These are phyloP conservation scores for Hemisphaericaspora subhashii DNA, from an alignment of 1,139 yeast genomes.

Conservation along the genomic window DNA sequence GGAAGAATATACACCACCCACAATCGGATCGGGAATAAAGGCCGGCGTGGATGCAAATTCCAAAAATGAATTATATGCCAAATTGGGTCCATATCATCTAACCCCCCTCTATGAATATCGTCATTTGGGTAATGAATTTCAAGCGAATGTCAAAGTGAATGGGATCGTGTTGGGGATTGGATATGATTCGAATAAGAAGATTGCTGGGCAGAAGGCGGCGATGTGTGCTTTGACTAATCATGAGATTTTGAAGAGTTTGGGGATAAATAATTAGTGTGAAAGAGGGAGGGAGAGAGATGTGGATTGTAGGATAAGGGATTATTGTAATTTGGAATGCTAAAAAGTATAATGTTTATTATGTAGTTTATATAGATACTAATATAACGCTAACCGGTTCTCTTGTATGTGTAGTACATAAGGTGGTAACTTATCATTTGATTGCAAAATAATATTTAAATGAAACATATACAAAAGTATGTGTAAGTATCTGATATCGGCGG, in stretches of 20 bases:
- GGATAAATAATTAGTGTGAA: no score
- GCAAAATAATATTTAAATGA: slow-evolving; percentile 1
- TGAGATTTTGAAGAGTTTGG: slow-evolving; percentile 18
- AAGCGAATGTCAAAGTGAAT: slow-evolving; percentile 22
- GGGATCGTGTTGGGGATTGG: slow-evolving; percentile 34
- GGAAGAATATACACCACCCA: slow-evolving; percentile 3
- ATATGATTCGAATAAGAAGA: slow-evolving; percentile 28
- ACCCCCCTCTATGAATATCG: slow-evolving; percentile 23
- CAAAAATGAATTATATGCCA: slow-evolving; percentile 27
- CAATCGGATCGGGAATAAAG: slow-evolving; percentile 5
- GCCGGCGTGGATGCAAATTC: slow-evolving; percentile 23
- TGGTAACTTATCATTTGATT: background rate
- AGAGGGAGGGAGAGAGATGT: no score
- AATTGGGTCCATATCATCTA: slow-evolving; percentile 24
- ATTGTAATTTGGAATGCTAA: no score
- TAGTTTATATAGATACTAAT: no score
- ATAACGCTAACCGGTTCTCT: no score
- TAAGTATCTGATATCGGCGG: no score
- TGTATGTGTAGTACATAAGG: background rate
- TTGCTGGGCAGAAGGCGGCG: slow-evolving; percentile 34
- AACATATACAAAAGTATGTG: background rate
- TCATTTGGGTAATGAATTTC: slow-evolving; percentile 21
- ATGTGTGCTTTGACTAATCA: slow-evolving; percentile 28
- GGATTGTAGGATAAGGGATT: no score
- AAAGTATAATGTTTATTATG: no score